Evolutionary conservation across 31 red algal genomes (phyloP).

Genomic region (Odonthalia washingtoniensis): DNA sequence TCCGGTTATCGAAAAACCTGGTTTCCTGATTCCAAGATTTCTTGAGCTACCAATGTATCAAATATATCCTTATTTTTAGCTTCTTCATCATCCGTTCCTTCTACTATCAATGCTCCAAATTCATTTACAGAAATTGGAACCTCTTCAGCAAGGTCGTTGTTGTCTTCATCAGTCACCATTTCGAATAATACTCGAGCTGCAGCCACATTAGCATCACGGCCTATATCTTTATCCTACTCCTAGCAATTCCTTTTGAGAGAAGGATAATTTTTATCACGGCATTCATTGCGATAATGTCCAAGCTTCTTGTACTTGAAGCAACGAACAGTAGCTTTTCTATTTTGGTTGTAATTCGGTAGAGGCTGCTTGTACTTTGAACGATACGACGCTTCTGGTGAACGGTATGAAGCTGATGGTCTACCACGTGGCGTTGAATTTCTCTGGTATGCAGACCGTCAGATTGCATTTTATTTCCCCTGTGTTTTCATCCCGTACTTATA

Average conservation of each 20-base stretch:
- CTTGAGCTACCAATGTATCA: neutral
- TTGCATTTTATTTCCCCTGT: too few relatives aligned
- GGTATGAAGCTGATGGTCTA: too few relatives aligned
- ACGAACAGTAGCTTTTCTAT: too few relatives aligned
- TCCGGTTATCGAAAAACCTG: neutral
- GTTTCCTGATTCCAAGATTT: neutral
- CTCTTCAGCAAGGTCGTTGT: neutral
- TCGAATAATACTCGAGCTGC: neutral
- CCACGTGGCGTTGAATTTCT: too few relatives aligned
- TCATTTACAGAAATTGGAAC: neutral
- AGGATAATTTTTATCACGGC: neutral
- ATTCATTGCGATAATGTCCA: neutral
- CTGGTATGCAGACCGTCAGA: too few relatives aligned
- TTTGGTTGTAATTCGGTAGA: too few relatives aligned
- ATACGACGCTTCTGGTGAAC: too few relatives aligned
- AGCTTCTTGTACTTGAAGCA: neutral
- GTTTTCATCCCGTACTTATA: too few relatives aligned
- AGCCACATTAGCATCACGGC: neutral
- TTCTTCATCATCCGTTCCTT: neutral
- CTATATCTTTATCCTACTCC: neutral
- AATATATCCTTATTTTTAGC: neutral
- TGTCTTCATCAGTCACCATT: neutral
- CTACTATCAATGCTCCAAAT: neutral
- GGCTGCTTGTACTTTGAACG: too few relatives aligned
- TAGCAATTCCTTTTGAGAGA: neutral